phyloP scores from a whole-genome alignment of 495 filamentous ascomycete species.

The Parmelia sp. region DNA sequence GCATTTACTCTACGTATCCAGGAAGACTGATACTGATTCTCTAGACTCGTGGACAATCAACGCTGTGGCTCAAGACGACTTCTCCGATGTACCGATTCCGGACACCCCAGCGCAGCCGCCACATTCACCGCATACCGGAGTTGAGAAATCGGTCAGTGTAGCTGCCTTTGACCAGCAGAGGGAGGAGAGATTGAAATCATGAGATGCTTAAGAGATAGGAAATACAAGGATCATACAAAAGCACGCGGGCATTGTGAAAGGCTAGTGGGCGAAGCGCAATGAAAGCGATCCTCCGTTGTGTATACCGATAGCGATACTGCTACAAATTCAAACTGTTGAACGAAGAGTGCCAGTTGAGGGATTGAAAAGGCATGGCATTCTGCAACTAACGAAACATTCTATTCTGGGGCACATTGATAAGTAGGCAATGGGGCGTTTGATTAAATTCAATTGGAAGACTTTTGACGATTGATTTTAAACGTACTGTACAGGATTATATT shows the following conservation, averaged over 20 bases:
- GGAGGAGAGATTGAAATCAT: slow-evolving; percentile 11
- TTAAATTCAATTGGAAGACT: neutral
- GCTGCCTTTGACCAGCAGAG: slow-evolving; percentile 17
- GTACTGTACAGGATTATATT: neutral
- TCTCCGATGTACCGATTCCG: slow-evolving; percentile 88
- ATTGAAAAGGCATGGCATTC: neutral
- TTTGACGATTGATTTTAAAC: neutral
- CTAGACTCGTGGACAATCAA: slow-evolving; percentile 82
- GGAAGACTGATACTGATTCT: neutral
- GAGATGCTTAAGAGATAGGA: neutral
- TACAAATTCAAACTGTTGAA: neutral
- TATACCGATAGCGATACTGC: neutral
- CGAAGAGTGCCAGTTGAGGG: neutral
- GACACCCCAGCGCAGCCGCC: slow-evolving; percentile 51
- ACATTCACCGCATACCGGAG: slow-evolving; percentile 25
- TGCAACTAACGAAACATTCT: neutral
- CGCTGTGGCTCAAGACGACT: slow-evolving; percentile 92
- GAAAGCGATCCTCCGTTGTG: neutral
- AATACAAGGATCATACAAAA: neutral
- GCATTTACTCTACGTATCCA: neutral
- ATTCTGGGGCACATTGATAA: neutral
- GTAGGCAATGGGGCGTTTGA: neutral
- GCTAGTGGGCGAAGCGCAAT: neutral
- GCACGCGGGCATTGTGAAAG: neutral
- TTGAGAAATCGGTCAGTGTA: slow-evolving; percentile 17